A percentile compares a stretch with the other conserved stretches of the same genome.
phyloP scores from a whole-genome alignment of 148 eudicot species.

The Chenopodium formosanum region DNA sequence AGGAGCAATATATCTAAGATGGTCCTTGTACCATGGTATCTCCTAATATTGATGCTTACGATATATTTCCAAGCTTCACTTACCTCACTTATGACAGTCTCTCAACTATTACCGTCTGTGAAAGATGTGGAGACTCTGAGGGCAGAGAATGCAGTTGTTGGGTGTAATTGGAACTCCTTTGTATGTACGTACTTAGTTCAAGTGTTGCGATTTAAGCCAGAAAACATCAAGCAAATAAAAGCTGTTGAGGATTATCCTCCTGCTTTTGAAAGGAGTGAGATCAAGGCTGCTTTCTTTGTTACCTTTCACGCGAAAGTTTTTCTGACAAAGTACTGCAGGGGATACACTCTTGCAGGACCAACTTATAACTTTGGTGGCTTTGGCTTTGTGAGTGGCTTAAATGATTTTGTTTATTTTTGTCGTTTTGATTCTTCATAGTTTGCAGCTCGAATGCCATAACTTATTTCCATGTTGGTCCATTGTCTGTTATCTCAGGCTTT shows the following conservation, averaged over 20 bases:
- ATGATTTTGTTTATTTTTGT: neutral
- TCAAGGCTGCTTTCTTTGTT: conserved; percentile 40
- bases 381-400: conserved; percentile 33
- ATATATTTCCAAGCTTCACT: conserved; percentile 39
- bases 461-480: neutral
- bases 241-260: conserved; percentile 30
- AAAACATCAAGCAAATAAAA: conserved; percentile 23
- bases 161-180: conserved; percentile 36
- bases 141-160: conserved; percentile 32
- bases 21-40: conserved; percentile 37
- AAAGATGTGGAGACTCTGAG: conserved; percentile 28
- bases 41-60: conserved; percentile 30
- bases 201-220: conserved; percentile 26
- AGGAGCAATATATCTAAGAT: conserved; percentile 31
- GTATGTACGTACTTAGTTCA: conserved; percentile 28
- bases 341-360: conserved; percentile 33
- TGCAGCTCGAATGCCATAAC: neutral
- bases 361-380: conserved; percentile 38
- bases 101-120: conserved; percentile 28
- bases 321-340: conserved; percentile 34
- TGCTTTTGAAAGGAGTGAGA: conserved; percentile 37
- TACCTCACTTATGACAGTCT: conserved; percentile 36
- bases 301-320: conserved; percentile 41
- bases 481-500: conserved; percentile 14
- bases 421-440: neutral